phyloP scores from a whole-genome alignment of 768 basidiomycete genomes.

The Cubamyces lactineus region DNA sequence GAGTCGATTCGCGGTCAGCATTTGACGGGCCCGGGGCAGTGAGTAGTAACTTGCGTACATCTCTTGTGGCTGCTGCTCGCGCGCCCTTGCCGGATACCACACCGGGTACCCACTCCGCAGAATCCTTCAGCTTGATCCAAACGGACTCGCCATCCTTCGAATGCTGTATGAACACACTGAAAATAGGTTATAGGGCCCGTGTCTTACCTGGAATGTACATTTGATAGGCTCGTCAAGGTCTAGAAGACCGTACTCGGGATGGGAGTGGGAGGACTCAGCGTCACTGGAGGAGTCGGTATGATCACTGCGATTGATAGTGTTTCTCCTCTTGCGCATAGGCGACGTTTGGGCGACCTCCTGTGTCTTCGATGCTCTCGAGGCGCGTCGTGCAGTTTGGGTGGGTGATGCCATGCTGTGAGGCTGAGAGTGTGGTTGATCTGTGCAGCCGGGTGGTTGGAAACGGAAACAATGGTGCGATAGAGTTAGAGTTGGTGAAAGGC shows the following conservation, averaged over 20 bases:
- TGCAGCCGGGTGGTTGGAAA: not conserved
- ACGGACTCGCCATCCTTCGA: conserved; percentile 50
- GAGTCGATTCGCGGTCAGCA: not conserved
- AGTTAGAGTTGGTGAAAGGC: not conserved
- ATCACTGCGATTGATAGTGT: not conserved
- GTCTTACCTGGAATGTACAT: conserved; percentile 55
- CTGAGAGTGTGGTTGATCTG: not conserved
- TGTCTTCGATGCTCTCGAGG: not conserved
- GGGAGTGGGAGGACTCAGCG: conserved; percentile 14
- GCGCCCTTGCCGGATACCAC: conserved; percentile 48
- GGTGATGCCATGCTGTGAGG: not conserved
- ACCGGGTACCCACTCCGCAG: conserved; percentile 55
- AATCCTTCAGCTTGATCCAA: conserved; percentile 53
- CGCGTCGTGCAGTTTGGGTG: not conserved
- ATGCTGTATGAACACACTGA: conserved; percentile 5
- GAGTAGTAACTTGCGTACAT: conserved; percentile 40
- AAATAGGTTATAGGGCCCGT: not conserved
- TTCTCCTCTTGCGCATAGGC: not conserved
- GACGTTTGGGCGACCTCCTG: not conserved
- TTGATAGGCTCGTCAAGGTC: conserved; percentile 29
- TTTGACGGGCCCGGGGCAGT: too few species aligned
- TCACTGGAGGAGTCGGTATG: conserved; percentile 8
- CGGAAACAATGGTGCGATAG: not conserved
- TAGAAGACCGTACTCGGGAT: conserved; percentile 8
- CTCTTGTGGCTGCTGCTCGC: conserved; percentile 49